Evolutionary conservation across 2,329 filamentous ascomycete genomes (phyloP).

Genomic region (Fusarium chuoi): DNA sequence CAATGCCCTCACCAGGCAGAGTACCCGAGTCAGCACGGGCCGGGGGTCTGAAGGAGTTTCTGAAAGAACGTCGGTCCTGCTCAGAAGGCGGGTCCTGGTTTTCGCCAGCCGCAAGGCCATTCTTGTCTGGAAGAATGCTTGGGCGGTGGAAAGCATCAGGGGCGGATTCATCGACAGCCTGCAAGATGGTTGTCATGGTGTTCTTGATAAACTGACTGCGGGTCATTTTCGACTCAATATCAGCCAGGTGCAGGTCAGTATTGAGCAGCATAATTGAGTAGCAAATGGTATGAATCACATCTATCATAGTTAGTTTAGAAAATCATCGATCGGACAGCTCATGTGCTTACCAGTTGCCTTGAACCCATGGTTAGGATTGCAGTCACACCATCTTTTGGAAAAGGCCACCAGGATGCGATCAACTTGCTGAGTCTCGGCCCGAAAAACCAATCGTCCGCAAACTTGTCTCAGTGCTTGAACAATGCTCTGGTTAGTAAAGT

Average conservation of each 20-base stretch:
- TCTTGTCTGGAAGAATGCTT: conserved; percentile 62
- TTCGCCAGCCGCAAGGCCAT: conserved; percentile 48
- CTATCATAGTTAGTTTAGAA: conserved; percentile 58
- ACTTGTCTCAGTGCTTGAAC: conserved; percentile 81
- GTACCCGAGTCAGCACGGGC: conserved; percentile 56
- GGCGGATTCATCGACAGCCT: conserved; percentile 77
- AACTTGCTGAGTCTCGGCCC: conserved; percentile 95
- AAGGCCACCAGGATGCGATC: conserved; percentile 93
- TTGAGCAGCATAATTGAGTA: conserved; percentile 96
- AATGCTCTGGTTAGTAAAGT: conserved; percentile 85
- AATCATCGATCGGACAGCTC: neutral
- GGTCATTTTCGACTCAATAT: conserved; percentile 98
- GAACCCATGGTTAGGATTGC: conserved; percentile 93
- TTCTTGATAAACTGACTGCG: conserved; percentile 95
- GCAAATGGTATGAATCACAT: conserved; percentile 96
- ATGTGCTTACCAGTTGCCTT: conserved; percentile 77
- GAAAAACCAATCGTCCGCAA: conserved; percentile 83
- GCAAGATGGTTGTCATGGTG: conserved; percentile 87
- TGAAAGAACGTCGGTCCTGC: conserved; percentile 53
- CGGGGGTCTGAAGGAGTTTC: conserved; percentile 63
- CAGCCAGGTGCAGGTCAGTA: conserved; percentile 93
- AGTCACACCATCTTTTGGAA: conserved; percentile 89
- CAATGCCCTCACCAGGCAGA: conserved; percentile 50
- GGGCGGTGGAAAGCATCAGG: conserved; percentile 72
- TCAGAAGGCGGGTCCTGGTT: conserved; percentile 50